phyloP scores from a whole-genome alignment of 108 stramenopile genomes.

The Cyclotella atomus region DNA sequence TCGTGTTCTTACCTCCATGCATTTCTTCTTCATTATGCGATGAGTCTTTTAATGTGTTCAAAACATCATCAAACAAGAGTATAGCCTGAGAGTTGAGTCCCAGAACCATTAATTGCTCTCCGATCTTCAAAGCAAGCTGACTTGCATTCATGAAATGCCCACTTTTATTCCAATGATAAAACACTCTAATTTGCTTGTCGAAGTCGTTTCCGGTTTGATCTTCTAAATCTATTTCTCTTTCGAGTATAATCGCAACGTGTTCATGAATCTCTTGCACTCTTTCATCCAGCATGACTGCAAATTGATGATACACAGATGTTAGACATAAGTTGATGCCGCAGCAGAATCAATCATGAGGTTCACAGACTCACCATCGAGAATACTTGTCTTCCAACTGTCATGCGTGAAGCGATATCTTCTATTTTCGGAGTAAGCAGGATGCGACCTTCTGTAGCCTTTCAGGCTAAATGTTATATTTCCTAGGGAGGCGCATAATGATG shows the following conservation, averaged over 20 bases:
- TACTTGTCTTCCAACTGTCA: constrained; percentile 63
- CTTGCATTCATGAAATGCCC: constrained; percentile 53
- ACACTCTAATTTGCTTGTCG: constrained; percentile 47
- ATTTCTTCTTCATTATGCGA: constrained; percentile 5
- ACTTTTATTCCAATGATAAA: constrained; percentile 63
- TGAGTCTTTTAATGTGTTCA: constrained; percentile 50
- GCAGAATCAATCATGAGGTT: neutral
- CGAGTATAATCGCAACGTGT: constrained; percentile 61
- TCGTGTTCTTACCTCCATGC: constrained; percentile 25
- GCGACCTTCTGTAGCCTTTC: constrained; percentile 28
- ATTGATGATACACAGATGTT: neutral
- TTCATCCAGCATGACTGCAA: constrained; percentile 54
- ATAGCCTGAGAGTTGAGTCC: constrained; percentile 62
- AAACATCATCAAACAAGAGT: constrained; percentile 52
- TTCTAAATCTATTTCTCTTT: constrained; percentile 34
- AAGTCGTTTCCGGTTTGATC: constrained; percentile 44
- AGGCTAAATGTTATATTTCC: constrained; percentile 25
- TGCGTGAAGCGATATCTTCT: constrained; percentile 61
- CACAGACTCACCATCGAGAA: constrained; percentile 37
- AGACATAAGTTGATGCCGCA: neutral
- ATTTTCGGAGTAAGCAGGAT: constrained; percentile 48
- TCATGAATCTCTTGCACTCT: constrained; percentile 67
- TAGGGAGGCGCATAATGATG: constrained; percentile 13
- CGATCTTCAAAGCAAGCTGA: constrained; percentile 58
- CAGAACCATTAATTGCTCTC: constrained; percentile 53